Evolutionary conservation across 192 early-diverging fungal species (phyloP).

Genomic region (Haplosporangium gracile): DNA sequence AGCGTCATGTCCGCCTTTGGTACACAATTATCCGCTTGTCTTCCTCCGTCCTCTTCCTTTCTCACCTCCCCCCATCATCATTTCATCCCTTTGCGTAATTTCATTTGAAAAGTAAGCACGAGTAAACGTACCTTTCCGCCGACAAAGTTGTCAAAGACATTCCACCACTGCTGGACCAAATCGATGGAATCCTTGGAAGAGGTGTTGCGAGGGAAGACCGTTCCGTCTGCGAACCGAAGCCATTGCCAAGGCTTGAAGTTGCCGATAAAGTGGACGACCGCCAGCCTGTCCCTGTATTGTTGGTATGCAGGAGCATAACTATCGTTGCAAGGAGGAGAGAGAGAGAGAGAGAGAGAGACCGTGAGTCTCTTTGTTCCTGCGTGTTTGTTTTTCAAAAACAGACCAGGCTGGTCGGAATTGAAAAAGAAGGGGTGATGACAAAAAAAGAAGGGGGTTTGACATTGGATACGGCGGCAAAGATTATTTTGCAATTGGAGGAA

Average conservation of each 20-base stretch:
- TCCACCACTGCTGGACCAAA: conserved; percentile 82
- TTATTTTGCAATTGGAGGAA: neutral
- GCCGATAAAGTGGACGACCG: conserved; percentile 94
- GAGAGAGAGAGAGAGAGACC: conserved; percentile 36
- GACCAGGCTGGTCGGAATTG: too few relatives aligned
- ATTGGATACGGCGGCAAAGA: neutral
- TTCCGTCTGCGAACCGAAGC: conserved; percentile 73
- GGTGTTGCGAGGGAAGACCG: conserved; percentile 60
- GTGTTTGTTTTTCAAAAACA: neutral
- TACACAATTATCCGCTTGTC: neutral
- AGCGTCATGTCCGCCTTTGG: neutral
- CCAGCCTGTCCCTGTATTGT: conserved; percentile 78
- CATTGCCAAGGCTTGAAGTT: conserved; percentile 90
- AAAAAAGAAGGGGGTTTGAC: neutral
- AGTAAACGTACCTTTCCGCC: conserved; percentile 58
- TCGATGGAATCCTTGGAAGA: conserved; percentile 65
- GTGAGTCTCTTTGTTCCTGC: neutral
- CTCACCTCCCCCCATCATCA: neutral
- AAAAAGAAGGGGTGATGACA: neutral
- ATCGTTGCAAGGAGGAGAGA: neutral
- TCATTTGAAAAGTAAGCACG: neutral
- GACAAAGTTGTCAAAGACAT: conserved; percentile 71
- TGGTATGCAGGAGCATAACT: conserved; percentile 84
- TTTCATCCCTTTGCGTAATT: neutral
- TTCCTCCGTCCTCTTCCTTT: neutral